These are phyloP conservation scores for Bryoerythrophyllum caledonicum DNA, from an alignment of 225 moss, liverwort and hornwort species.

Conservation along the genomic window DNA sequence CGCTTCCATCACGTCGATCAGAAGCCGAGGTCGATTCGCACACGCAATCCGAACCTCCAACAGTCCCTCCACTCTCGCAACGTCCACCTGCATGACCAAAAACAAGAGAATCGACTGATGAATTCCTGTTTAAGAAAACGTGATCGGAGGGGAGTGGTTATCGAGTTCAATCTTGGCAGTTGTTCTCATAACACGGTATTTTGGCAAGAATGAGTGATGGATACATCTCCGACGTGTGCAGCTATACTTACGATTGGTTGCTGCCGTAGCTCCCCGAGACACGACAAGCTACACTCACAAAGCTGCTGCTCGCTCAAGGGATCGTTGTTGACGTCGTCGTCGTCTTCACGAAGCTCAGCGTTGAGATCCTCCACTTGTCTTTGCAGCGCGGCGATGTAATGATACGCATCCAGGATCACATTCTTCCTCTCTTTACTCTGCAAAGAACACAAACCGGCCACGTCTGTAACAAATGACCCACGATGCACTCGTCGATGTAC, in stretches of 20 bases:
- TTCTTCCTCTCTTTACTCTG: slow-evolving; percentile 18
- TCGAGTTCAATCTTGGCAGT: neutral
- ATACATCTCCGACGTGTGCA: neutral
- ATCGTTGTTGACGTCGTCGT: neutral
- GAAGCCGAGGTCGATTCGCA: slow-evolving; percentile 36
- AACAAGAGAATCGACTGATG: too few species aligned
- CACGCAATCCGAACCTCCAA: slow-evolving; percentile 34
- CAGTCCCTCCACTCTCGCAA: slow-evolving; percentile 23
- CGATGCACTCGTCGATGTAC: too few species aligned
- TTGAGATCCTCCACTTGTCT: slow-evolving; percentile 35
- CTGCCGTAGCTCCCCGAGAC: neutral
- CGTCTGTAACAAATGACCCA: neutral
- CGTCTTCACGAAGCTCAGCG: slow-evolving; percentile 23
- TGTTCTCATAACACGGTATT: too few species aligned
- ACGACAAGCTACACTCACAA: neutral
- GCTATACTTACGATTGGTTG: slow-evolving; percentile 30
- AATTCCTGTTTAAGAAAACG: too few species aligned
- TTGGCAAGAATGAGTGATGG: too few species aligned
- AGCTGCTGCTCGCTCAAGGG: slow-evolving; percentile 5
- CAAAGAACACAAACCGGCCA: neutral
- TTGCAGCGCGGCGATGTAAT: slow-evolving; percentile 28
- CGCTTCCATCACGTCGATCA: slow-evolving; percentile 37
- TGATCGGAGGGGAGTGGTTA: too few species aligned
- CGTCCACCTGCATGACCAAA: slow-evolving; percentile 20
- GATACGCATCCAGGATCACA: slow-evolving; percentile 31